Percentiles rank a stretch among this genome's conserved stretches.
phyloP scores from a whole-genome alignment of 2,329 filamentous ascomycete genomes.

The Colletotrichum paranaense region DNA sequence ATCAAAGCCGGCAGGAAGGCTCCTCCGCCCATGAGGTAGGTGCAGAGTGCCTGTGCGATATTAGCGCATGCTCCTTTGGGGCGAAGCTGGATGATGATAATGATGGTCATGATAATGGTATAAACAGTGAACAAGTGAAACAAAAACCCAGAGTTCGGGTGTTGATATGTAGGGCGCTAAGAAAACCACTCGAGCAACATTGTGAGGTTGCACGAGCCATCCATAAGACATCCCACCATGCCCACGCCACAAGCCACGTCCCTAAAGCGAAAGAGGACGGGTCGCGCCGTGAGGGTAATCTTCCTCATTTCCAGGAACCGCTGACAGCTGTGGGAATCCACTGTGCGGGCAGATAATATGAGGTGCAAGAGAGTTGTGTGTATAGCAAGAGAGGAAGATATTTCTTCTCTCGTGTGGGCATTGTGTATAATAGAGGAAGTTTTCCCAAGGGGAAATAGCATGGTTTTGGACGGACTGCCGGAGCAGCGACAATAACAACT shows the following conservation, averaged over 20 bases:
- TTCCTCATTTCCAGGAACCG: conserved; percentile 89
- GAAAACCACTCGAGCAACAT: conserved; percentile 69
- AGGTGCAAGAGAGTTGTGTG: conserved; percentile 47
- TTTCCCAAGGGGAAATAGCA: background rate
- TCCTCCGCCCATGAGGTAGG: conserved; percentile 60
- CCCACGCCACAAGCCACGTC: conserved; percentile 73
- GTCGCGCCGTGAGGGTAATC: conserved; percentile 76
- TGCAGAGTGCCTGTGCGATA: conserved; percentile 60
- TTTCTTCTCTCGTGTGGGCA: background rate
- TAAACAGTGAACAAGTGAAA: conserved; percentile 32
- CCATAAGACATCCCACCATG: conserved; percentile 81
- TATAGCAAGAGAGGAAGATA: conserved; percentile 9
- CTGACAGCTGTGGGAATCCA: conserved; percentile 74
- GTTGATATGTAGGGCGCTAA: conserved; percentile 70
- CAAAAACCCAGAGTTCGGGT: conserved; percentile 36
- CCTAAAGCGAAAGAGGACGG: conserved; percentile 74
- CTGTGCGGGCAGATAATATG: conserved; percentile 85
- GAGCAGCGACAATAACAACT: conserved; percentile 55
- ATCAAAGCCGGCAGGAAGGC: conserved; percentile 75
- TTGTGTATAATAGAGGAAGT: conserved; percentile 16
- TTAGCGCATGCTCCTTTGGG: conserved; percentile 39
- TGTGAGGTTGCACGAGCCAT: conserved; percentile 72
- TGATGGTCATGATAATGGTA: background rate
- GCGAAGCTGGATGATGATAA: conserved; percentile 23
- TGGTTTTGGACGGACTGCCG: conserved; percentile 18